A percentile compares a stretch with the other conserved stretches of the same genome.
These are phyloP conservation scores for button mushroom (Agaricus bisporus) DNA, from an alignment of 768 basidiomycete genomes.

Conservation along the genomic window DNA sequence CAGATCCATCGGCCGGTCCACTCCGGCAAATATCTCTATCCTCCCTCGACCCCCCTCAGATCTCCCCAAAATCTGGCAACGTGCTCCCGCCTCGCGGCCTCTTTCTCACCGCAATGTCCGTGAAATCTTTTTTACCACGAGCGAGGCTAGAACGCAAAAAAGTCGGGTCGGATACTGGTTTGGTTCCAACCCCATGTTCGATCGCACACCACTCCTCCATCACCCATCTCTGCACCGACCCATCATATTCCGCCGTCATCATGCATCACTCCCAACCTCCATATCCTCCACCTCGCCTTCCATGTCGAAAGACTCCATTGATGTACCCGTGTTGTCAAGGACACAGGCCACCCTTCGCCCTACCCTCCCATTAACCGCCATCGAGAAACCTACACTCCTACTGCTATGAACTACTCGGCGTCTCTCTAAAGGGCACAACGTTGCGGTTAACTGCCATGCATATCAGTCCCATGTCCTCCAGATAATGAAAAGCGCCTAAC, in stretches of 20 bases:
- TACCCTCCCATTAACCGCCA: constrained; percentile 70
- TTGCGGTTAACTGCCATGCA: constrained; percentile 42
- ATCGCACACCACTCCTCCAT: constrained; percentile 19
- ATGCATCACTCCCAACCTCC: constrained; percentile 33
- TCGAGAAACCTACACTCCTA: constrained; percentile 43
- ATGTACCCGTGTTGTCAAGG: constrained; percentile 54
- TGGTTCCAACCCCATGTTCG: constrained; percentile 18
- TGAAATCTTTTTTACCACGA: constrained; percentile 27
- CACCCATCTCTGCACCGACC: constrained; percentile 16
- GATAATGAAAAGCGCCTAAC: constrained; percentile 36
- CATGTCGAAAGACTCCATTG: constrained; percentile 72
- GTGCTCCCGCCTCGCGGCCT: constrained; percentile 21
- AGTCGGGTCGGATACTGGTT: constrained; percentile 28
- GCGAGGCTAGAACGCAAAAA: constrained; percentile 32
- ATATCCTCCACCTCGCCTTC: constrained; percentile 59
- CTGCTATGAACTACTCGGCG: constrained; percentile 50
- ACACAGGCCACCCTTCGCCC: constrained; percentile 76
- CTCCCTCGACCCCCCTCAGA: not conserved
- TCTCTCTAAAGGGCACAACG: constrained; percentile 47
- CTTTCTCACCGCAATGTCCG: constrained; percentile 41
- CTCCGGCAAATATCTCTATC: constrained; percentile 13
- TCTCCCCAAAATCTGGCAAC: constrained; percentile 9
- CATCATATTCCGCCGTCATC: constrained; percentile 23
- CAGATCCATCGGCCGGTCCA: constrained; percentile 18
- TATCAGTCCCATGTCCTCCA: constrained; percentile 19